Conservation (phyloP, 2,329 filamentous ascomycete genomes). For the Clarireedia paspali region DNA sequence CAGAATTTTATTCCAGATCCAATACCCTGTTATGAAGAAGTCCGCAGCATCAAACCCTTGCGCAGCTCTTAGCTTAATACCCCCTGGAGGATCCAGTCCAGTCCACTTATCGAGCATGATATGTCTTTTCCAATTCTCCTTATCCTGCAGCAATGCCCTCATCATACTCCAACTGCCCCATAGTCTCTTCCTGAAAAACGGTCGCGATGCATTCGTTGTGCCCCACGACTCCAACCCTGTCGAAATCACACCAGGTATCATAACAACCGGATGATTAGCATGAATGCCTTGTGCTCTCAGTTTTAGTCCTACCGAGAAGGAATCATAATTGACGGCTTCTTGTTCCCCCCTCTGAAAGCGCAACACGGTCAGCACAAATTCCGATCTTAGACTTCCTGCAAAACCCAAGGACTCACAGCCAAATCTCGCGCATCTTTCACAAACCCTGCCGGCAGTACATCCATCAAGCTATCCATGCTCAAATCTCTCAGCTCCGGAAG, state of each 20-base stretch:
- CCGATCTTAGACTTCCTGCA: conserved; percentile 2
- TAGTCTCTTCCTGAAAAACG: conserved; percentile 87
- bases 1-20: conserved; percentile 91
- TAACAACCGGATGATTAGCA: conserved; percentile 83
- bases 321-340: conserved; percentile 84
- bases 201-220: conserved; percentile 73
- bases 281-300: conserved; percentile 71
- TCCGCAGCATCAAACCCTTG: conserved; percentile 97
- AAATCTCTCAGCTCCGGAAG: conserved; percentile 62
- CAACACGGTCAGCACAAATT: conserved; percentile 1
- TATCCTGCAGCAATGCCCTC: conserved; percentile 85
- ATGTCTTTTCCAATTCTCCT: conserved; percentile 89
- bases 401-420: conserved; percentile 45
- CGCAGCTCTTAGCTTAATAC: conserved; percentile 80
- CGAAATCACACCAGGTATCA: conserved; percentile 97
- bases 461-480: conserved; percentile 78
- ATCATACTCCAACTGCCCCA: conserved; percentile 99
- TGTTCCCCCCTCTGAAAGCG: conserved; percentile 66
- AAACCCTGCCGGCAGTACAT: conserved; percentile 80
- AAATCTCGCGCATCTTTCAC: conserved; percentile 80
- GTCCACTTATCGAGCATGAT: conserved; percentile 94
- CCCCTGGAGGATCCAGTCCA: conserved; percentile 76
- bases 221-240: conserved; percentile 97
- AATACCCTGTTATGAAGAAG: conserved; percentile 87
- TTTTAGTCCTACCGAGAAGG: conserved; percentile 83